Evolutionary conservation across 1,284 basidiomycete genomes (phyloP).

Genomic region (Malassezia arunalokei): DNA sequence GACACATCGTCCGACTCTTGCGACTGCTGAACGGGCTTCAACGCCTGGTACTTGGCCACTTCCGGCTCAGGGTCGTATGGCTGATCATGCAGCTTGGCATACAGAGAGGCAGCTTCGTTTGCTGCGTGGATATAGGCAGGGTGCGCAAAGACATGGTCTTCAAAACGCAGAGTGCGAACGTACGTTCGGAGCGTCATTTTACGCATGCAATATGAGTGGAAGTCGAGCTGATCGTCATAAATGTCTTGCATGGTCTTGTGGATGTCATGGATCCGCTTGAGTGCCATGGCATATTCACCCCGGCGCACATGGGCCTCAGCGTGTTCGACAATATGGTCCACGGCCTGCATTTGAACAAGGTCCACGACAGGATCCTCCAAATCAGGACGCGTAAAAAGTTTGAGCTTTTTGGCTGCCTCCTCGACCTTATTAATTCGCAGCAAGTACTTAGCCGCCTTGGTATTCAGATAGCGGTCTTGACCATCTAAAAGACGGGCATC

Average conservation of each 20-base stretch:
- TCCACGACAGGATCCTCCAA: slow-evolving; percentile 64
- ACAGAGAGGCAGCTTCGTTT: slow-evolving; percentile 60
- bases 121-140: slow-evolving; percentile 66
- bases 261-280: slow-evolving; percentile 73
- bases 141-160: slow-evolving; percentile 65
- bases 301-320: slow-evolving; percentile 59
- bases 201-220: slow-evolving; percentile 86
- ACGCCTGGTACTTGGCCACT: slow-evolving; percentile 48
- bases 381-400: slow-evolving; percentile 40
- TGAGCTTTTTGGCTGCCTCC: slow-evolving; percentile 43
- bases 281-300: slow-evolving; percentile 63
- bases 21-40: slow-evolving; percentile 14
- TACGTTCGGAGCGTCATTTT: slow-evolving; percentile 80
- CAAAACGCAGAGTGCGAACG: slow-evolving; percentile 65
- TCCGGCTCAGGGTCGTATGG: slow-evolving; percentile 13
- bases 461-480: slow-evolving; percentile 91
- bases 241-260: slow-evolving; percentile 75
- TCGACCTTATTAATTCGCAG: slow-evolving; percentile 61
- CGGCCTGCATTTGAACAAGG: slow-evolving; percentile 88
- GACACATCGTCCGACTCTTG: slow-evolving; percentile 52
- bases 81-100: slow-evolving; percentile 48
- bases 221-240: slow-evolving; percentile 95
- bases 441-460: slow-evolving; percentile 83
- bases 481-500: slow-evolving; percentile 76
- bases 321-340: slow-evolving; percentile 75